Evolutionary conservation across 352 stramenopile genomes (phyloP), one percentile per base, ranked within the genome.

Genomic region (Hyaloperonospora arabidopsidis): DNA sequence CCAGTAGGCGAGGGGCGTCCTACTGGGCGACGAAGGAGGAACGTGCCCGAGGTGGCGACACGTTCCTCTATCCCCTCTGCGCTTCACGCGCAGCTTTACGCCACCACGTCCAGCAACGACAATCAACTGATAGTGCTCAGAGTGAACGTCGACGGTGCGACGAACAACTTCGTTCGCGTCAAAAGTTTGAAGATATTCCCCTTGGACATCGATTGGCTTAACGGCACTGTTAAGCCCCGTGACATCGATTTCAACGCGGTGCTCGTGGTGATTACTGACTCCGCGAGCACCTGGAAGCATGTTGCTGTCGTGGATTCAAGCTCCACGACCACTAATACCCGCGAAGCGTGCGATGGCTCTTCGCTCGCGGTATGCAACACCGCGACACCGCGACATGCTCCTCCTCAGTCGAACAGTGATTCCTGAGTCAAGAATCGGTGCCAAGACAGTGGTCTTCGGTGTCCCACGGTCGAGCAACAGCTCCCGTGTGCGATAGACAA

Each of bases 191-290:
- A 44, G 43, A 53, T 0, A 57, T 45, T 52, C 34, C 57, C 14
- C 45, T 45, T 19, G 6, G 1, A 58, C 5, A 60, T 76, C 15
- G 41, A 59, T 34, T 67, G 50, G 63, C n/a, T 67, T 8, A 46
- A 49, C 34, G 1, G 54, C 0, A 70, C 58, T 0, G 54, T 63
- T 22, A 45, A 18, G 14, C 40, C 51, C 2, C 49, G 49, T 21
- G 43, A 63, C 34, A 65, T 68, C 8, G 39, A 57, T 15, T 44
- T 57, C n/a, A 29, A 29, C 25, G 25, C 25, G 7, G 25, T 29
- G 25, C 60, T 62, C 21, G 47, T 43, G 1, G 41, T 60, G 3
- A 15, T 21, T 18, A 43, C 5, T 18, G 15, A 18, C 7, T 14
- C 36, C 13, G 1, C 15, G 34, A 43, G 36, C 18, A 43, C 12